Percentiles rank a stretch among this genome's conserved stretches.
These are phyloP conservation scores for Lodderomyces metapsilosis DNA, from an alignment of 1,139 yeast species.

Conservation along the genomic window DNA sequence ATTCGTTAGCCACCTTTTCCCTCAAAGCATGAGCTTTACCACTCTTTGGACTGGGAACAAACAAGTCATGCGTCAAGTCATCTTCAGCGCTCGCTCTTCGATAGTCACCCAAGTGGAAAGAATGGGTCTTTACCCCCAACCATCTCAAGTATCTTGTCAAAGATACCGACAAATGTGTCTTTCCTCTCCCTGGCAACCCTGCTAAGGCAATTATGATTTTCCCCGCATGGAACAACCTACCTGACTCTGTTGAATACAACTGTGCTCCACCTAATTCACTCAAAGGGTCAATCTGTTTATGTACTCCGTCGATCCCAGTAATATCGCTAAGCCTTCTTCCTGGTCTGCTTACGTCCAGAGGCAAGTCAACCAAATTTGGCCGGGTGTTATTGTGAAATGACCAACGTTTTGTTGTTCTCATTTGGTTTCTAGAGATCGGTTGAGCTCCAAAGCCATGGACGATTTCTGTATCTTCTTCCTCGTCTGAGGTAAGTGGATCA, in stretches of 20 bases:
- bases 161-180: constrained; percentile 89
- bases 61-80: constrained; percentile 67
- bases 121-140: constrained; percentile 90
- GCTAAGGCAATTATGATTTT: constrained; percentile 85
- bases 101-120: constrained; percentile 91
- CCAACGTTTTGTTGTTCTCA: constrained; percentile 45
- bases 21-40: constrained; percentile 57
- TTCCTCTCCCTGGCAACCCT: constrained; percentile 96
- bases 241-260: constrained; percentile 85
- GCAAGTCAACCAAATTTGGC: constrained; percentile 38
- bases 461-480: constrained; percentile 22
- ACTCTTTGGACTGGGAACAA: constrained; percentile 58
- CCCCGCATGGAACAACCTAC: constrained; percentile 92
- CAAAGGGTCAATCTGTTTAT: constrained; percentile 47
- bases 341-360: constrained; percentile 21
- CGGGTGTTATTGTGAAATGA: constrained; percentile 39
- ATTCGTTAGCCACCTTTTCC: constrained; percentile 57
- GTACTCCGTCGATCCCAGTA: constrained; percentile 53
- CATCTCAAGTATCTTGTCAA: constrained; percentile 89
- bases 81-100: constrained; percentile 61
- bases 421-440: constrained; percentile 29
- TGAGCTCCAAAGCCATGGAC: constrained; percentile 42
- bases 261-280: constrained; percentile 74
- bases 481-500: constrained; percentile 19
- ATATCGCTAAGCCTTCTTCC: constrained; percentile 42